These are phyloP conservation scores for Sphenostylis stenocarpa DNA, from an alignment of 306 rosid species.

Conservation along the genomic window DNA sequence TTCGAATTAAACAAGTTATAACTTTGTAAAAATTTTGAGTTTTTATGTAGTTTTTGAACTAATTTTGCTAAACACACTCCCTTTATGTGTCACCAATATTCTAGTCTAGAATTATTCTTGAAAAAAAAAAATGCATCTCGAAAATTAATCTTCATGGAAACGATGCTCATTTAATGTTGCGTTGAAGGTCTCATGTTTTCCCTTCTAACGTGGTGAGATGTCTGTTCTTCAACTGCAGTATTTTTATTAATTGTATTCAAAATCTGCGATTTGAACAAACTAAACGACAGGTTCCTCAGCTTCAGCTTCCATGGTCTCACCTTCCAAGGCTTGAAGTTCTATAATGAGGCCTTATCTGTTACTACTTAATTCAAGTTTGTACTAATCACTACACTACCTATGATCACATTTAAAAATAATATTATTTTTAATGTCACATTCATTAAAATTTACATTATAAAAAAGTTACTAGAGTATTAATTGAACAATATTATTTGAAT, in stretches of 20 bases:
- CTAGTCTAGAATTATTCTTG: background rate
- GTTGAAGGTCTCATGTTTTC: slow-evolving; percentile 61
- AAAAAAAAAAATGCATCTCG: slow-evolving; percentile 45
- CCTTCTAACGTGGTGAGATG: slow-evolving; percentile 74
- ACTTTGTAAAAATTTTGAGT: no score
- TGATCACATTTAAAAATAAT: no score
- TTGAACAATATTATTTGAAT: no score
- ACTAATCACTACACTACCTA: no score
- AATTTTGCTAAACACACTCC: background rate
- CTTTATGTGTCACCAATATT: background rate
- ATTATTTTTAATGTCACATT: no score
- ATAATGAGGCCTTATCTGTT: background rate
- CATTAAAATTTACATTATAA: no score
- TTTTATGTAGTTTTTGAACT: no score
- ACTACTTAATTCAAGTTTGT: background rate
- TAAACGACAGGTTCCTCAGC: slow-evolving; percentile 39
- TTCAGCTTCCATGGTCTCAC: slow-evolving; percentile 40
- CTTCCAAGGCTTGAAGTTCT: slow-evolving; percentile 39
- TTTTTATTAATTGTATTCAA: slow-evolving; percentile 49
- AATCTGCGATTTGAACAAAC: slow-evolving; percentile 38
- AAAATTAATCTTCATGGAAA: slow-evolving; percentile 62
- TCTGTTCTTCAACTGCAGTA: slow-evolving; percentile 56
- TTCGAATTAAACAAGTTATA: no score
- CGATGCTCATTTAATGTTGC: slow-evolving; percentile 71
- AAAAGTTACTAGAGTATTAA: no score